Base-by-base conservation (phyloP, 306 rosid genomes). In the Ormosia emarginata region DNA sequence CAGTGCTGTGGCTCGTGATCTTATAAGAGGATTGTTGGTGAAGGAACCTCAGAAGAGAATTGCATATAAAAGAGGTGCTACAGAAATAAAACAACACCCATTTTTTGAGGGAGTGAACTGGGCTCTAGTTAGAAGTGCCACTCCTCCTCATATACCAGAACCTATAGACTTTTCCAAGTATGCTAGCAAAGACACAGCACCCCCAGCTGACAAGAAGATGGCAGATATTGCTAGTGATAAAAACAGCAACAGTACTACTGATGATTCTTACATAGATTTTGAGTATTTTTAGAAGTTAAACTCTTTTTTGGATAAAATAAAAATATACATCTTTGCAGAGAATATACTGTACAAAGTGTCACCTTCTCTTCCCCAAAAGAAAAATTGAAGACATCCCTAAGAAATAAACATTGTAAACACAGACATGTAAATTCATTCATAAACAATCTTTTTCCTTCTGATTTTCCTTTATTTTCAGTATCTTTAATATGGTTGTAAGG, bases 91-190 rank as follows among this genome's bases (percentile, higher is more conserved):
- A 32, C 98, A 94, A 43, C 97, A 94, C 71, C 98, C 97, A 2
- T 94, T 94, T 85, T 94, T 94, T 36, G 97, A 94, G 69, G 98
- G 97, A 46, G 92, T 94, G 67, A 94, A 94, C 77, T 94, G 98
- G 97, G 98, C 98, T 8, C 88, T 94, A 1, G 95, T 94, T 29
- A 92, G 98, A 87, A 83, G 98, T 72, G 98, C 93, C 40, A 55
- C 13, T 44, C 97, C 98, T 83, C 98, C 98, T 3, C 93, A 90
- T 72, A 18, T 94, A 63, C 97, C 98, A 50, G 97, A 94, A 1
- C 75, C 89, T 18, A 68, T 92, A 71, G 94, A 92, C 78, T 90
- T 87, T 77, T 83, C 95, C 5, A 91, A 87, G 75, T 92, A 82
- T 81, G 93, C 94, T 77, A 86, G 78, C 50, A 87, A 90, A 52